These are phyloP conservation scores for Ploettnerulaceae sp. DNA, from an alignment of 2,329 filamentous ascomycete species.

Conservation along the genomic window DNA sequence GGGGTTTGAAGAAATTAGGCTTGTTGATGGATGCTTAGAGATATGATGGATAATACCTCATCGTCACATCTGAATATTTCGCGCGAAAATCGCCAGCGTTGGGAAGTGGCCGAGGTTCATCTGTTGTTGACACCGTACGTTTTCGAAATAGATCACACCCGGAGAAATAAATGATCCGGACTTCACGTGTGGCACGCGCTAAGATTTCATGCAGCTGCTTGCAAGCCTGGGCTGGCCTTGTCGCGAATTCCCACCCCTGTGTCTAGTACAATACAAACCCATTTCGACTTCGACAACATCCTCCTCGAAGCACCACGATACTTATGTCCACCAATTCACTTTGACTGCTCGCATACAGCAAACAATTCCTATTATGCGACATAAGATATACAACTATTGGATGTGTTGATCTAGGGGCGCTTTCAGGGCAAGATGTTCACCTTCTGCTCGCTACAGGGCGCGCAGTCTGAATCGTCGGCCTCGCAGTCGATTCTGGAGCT, in stretches of 20 bases:
- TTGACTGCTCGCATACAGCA: no score
- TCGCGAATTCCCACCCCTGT: background rate
- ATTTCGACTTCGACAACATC: background rate
- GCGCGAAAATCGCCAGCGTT: background rate
- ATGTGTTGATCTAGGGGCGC: constrained; percentile 13
- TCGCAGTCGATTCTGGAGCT: constrained; percentile 96
- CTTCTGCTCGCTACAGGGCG: constrained; percentile 87
- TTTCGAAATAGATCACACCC: background rate
- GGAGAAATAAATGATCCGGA: background rate
- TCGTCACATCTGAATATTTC: background rate
- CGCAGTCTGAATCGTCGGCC: constrained; percentile 78
- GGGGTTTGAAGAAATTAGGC: background rate
- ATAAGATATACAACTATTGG: background rate
- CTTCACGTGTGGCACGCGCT: constrained; percentile 16
- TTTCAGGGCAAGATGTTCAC: constrained; percentile 70
- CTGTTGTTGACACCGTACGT: background rate
- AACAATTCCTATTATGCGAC: constrained; percentile 12
- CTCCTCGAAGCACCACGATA: background rate
- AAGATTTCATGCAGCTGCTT: constrained; percentile 1
- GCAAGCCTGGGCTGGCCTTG: background rate
- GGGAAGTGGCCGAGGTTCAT: background rate
- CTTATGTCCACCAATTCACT: background rate
- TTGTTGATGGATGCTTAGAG: constrained; percentile 4
- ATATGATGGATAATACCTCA: constrained; percentile 3
- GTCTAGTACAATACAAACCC: background rate